Conservation (phyloP, 805 yeast species). For the Candida coquimbonensis region DNA sequence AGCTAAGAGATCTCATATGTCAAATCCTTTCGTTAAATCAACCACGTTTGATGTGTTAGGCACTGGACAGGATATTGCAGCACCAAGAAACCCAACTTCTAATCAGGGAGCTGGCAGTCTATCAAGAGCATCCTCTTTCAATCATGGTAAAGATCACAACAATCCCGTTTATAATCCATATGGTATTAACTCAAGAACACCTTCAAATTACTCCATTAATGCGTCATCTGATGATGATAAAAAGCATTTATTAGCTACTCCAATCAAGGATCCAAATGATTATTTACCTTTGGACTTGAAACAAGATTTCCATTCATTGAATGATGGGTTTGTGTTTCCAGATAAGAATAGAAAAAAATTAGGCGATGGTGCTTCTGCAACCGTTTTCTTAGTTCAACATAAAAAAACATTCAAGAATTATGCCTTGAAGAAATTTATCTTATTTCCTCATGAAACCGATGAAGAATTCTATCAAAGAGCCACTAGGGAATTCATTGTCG, state of each 20-base stretch:
- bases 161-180: constrained; percentile 48
- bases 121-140: constrained; percentile 9
- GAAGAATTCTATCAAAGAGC: constrained; percentile 61
- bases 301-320: constrained; percentile 40
- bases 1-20: constrained; percentile 1
- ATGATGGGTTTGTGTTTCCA: constrained; percentile 47
- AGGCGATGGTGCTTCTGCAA: constrained; percentile 71
- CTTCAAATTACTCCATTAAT: constrained; percentile 18
- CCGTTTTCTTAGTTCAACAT: constrained; percentile 45
- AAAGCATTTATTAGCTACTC: constrained; percentile 47
- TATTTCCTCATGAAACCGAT: constrained; percentile 55
- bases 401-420: constrained; percentile 35
- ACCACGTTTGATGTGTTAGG: constrained; percentile 11
- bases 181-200: constrained; percentile 39
- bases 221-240: constrained; percentile 29
- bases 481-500: constrained; percentile 54
- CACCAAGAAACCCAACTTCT: constrained; percentile 15
- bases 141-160: constrained; percentile 1
- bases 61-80: constrained; percentile 21
- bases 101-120: constrained; percentile 1
- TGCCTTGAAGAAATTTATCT: constrained; percentile 60
- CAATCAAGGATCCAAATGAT: constrained; percentile 62
- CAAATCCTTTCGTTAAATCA: constrained; percentile 6
- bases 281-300: constrained; percentile 47
- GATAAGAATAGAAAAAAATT: constrained; percentile 35